These are phyloP conservation scores for Auxenochlorella pyrenoidosa DNA, from an alignment of 139 green algal species.

Conservation along the genomic window DNA sequence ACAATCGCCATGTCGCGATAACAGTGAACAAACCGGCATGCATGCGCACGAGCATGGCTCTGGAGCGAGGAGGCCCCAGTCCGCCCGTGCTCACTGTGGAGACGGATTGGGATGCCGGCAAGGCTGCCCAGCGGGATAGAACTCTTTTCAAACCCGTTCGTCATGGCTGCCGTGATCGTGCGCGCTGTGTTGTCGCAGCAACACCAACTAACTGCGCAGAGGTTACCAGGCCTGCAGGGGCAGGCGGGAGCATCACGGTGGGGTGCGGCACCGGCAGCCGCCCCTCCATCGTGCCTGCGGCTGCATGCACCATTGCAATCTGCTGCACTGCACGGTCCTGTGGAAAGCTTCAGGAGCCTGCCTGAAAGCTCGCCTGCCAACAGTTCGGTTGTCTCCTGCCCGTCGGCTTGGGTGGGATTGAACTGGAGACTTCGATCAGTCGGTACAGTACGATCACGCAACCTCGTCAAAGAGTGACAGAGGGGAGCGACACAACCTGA, in stretches of 20 bases:
- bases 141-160: not conserved
- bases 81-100: conserved; percentile 18
- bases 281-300: not conserved
- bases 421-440: too few species aligned
- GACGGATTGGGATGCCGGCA: conserved; percentile 25
- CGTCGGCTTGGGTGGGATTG: too few species aligned
- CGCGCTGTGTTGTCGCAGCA: not conserved
- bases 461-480: too few species aligned
- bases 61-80: not conserved
- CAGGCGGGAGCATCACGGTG: not conserved
- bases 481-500: too few species aligned
- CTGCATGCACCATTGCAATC: too few species aligned
- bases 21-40: too few species aligned
- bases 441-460: too few species aligned
- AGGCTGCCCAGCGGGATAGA: conserved; percentile 26
- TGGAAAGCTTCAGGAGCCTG: too few species aligned
- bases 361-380: too few species aligned
- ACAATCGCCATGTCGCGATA: not conserved
- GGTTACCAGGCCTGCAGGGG: not conserved
- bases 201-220: not conserved
- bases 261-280: too few species aligned
- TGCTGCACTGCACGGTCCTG: too few species aligned
- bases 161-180: not conserved
- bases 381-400: too few species aligned
- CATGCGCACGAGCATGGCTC: not conserved